Percentiles rank a stretch among this genome's conserved stretches.
These are phyloP conservation scores for Patellaria atrata DNA, from an alignment of 495 filamentous ascomycete genomes.

Conservation along the genomic window DNA sequence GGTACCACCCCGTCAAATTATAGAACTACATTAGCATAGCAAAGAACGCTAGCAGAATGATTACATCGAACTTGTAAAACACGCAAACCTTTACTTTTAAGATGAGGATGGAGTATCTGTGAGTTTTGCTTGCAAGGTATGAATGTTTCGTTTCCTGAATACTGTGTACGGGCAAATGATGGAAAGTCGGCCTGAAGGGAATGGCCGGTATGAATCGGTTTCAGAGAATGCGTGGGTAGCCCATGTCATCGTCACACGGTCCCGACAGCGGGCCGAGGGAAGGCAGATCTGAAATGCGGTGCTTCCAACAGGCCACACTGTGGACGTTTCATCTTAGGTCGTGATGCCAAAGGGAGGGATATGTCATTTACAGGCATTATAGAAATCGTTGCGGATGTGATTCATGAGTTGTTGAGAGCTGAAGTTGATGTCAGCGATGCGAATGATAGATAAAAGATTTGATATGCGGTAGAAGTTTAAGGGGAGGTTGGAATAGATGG, in stretches of 20 bases:
- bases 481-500: no score
- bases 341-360: constrained; percentile 1
- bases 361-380: constrained; percentile 4
- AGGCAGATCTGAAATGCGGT: background rate
- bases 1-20: no score
- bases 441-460: no score
- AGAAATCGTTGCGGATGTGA: no score
- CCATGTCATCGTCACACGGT: background rate
- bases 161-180: no score
- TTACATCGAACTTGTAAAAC: no score
- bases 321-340: background rate
- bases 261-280: background rate
- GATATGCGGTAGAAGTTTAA: no score
- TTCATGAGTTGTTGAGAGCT: no score
- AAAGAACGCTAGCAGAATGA: no score
- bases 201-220: background rate
- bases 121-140: background rate
- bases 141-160: background rate
- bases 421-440: no score
- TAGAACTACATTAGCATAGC: no score
- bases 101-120: constrained; percentile 1
- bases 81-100: no score
- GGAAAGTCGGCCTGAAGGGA: background rate
- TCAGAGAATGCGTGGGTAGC: background rate
- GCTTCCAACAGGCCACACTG: background rate